A percentile compares a stretch with the other conserved stretches of the same genome.
phyloP scores from a whole-genome alignment of 441 rosid species.

The Adansonia rubrostipa region DNA sequence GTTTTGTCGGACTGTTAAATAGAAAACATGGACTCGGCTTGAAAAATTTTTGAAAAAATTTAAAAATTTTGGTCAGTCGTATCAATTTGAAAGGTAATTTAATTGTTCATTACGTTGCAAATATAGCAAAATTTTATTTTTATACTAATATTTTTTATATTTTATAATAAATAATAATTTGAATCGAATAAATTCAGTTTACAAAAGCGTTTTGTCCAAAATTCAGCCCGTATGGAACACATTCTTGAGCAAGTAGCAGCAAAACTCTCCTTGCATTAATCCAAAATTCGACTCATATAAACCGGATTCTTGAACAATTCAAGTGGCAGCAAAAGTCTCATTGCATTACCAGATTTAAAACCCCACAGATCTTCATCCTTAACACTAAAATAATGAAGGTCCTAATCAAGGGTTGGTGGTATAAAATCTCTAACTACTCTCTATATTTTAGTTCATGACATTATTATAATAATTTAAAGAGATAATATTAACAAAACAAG shows the following conservation, averaged over 20 bases:
- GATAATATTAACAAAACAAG: not conserved
- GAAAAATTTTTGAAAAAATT: no score
- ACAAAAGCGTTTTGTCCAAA: no score
- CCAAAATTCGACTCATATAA: no score
- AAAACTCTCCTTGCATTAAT: not conserved
- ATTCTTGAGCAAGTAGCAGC: not conserved
- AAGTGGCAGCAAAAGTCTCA: not conserved
- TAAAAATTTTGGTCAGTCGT: no score
- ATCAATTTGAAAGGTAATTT: no score
- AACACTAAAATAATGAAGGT: not conserved
- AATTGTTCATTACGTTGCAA: no score
- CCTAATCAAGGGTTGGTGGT: not conserved
- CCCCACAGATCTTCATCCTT: not conserved
- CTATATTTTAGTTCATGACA: not conserved
- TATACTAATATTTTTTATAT: no score
- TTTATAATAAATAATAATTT: no score
- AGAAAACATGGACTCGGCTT: not conserved
- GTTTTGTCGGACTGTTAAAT: slow-evolving; percentile 18
- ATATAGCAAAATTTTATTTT: no score
- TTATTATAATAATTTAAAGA: not conserved
- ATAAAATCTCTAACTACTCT: not conserved
- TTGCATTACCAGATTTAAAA: not conserved
- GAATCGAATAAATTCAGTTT: no score
- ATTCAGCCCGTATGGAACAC: no score
- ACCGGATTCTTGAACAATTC: no score